These are phyloP conservation scores for Pichia sporocuriosa DNA, from an alignment of 805 yeast species.

Conservation along the genomic window DNA sequence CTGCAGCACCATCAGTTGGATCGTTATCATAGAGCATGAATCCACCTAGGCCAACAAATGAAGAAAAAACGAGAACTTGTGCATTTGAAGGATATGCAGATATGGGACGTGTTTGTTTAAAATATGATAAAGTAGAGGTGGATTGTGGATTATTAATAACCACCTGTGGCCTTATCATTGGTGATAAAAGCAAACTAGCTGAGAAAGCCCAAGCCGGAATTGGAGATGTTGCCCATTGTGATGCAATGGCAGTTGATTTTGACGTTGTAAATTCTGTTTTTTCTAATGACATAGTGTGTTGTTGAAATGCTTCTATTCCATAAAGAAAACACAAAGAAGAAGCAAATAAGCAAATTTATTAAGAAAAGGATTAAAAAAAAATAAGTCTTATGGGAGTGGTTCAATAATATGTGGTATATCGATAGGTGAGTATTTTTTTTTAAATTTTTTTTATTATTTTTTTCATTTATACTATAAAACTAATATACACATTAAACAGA, in stretches of 20 bases:
- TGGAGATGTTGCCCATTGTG: constrained; percentile 32
- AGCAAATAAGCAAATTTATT: background rate
- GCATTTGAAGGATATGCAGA: constrained; percentile 24
- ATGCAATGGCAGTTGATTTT: background rate
- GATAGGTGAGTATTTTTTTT: background rate
- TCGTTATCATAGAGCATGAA: constrained; percentile 76
- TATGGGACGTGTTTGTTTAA: background rate
- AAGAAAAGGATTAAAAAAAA: background rate
- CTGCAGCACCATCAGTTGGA: constrained; percentile 71
- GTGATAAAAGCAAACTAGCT: constrained; percentile 27
- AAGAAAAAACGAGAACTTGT: constrained; percentile 44
- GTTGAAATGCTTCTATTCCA: too few species aligned
- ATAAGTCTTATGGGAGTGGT: too few species aligned
- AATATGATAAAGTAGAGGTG: constrained; percentile 7
- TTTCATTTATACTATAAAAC: constrained; percentile 17
- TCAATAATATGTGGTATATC: background rate
- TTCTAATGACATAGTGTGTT: background rate
- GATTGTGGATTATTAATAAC: background rate
- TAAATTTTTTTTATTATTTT: too few species aligned
- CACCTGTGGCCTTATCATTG: constrained; percentile 18
- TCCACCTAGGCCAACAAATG: constrained; percentile 58
- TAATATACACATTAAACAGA: constrained; percentile 17
- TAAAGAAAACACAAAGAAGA: too few species aligned
- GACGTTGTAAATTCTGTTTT: background rate
- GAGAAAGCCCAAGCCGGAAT: constrained; percentile 40